Conservation (phyloP, 306 rosid genomes). For the Cajanus cajan region DNA sequence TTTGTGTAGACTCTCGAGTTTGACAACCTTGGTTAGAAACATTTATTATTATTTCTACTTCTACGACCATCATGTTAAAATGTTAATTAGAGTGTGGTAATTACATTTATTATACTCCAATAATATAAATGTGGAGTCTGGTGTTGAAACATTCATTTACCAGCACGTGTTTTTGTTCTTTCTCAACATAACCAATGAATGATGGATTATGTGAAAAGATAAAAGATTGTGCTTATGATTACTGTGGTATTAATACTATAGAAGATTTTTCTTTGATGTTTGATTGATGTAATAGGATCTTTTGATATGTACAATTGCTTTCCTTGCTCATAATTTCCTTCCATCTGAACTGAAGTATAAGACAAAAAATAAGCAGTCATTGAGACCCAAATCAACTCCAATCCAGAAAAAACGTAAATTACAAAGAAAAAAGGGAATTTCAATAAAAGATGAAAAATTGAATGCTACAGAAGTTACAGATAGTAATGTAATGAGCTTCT, state of each 20-base stretch:
- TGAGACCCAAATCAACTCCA: neutral
- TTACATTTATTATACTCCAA: neutral
- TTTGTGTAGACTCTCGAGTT: too few relatives aligned
- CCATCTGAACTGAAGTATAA: neutral
- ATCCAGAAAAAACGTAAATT: constrained; percentile 8
- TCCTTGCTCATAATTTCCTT: neutral
- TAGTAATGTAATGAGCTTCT: neutral
- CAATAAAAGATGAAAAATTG: neutral
- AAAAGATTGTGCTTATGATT: neutral
- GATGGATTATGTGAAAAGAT: neutral
- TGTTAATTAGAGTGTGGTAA: neutral
- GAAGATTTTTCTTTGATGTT: neutral
- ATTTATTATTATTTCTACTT: neutral
- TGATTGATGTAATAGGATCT: neutral
- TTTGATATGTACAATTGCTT: neutral
- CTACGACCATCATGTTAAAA: neutral
- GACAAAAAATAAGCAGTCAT: neutral
- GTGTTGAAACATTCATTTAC: neutral
- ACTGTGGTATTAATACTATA: neutral
- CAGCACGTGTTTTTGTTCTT: neutral
- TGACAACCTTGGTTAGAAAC: too few relatives aligned
- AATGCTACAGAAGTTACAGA: neutral
- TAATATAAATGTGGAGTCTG: neutral
- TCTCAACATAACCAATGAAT: neutral
- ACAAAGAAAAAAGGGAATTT: neutral